Evolutionary conservation across 805 yeast species (phyloP).

Genomic region (Suhomyces pyralidae): DNA sequence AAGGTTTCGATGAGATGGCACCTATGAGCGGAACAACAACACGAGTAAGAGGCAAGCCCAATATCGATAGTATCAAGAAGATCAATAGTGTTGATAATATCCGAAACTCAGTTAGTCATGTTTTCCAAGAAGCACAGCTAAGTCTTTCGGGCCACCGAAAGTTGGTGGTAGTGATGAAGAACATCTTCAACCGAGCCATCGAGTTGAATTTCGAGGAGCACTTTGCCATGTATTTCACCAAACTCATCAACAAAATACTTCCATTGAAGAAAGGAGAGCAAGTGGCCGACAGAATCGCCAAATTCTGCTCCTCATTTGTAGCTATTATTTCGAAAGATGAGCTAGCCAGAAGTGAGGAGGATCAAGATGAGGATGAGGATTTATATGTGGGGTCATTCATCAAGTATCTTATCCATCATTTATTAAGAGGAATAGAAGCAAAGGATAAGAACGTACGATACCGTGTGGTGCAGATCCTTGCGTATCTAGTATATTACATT

Average conservation of each 20-base stretch:
- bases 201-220: constrained; percentile 51
- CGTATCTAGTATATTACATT: constrained; percentile 65
- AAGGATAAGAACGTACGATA: constrained; percentile 74
- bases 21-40: neutral
- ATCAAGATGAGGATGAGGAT: constrained; percentile 38
- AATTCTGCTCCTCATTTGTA: constrained; percentile 60
- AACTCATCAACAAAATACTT: constrained; percentile 60
- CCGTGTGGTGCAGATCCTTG: constrained; percentile 73
- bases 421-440: constrained; percentile 76
- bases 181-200: constrained; percentile 54
- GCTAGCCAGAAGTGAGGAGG: constrained; percentile 16
- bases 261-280: constrained; percentile 66
- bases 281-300: constrained; percentile 73
- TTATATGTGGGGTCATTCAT: constrained; percentile 51
- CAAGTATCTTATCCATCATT: constrained; percentile 58
- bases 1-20: neutral
- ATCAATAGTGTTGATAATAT: constrained; percentile 23
- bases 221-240: constrained; percentile 60
- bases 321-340: constrained; percentile 43
- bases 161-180: constrained; percentile 60
- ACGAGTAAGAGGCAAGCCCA: constrained; percentile 5
- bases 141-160: constrained; percentile 75
- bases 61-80: constrained; percentile 15
- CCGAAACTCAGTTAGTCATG: constrained; percentile 51
- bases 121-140: constrained; percentile 77